A percentile compares a stretch with the other conserved stretches of the same genome.
Evolutionary conservation across 2,329 filamentous ascomycete genomes (phyloP).

Genomic region (Nannizziopsis barbatae): DNA sequence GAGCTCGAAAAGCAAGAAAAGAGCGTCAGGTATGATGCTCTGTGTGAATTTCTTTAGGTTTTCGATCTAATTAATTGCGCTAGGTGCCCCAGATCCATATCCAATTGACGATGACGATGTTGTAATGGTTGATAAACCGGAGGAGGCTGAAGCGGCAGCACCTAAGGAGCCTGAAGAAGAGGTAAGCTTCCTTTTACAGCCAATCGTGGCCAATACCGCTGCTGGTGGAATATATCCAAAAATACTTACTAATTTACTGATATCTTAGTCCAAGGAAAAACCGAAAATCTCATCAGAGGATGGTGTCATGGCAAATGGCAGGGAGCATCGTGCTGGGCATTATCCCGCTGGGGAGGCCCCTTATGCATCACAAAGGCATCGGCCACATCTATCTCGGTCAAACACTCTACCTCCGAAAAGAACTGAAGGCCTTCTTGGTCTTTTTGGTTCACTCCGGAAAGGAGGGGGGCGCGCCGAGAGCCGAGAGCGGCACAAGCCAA

Average conservation of each 20-base stretch:
- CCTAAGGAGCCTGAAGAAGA: constrained; percentile 27
- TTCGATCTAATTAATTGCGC: too few relatives aligned
- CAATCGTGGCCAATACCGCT: neutral
- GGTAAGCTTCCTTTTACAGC: constrained; percentile 20
- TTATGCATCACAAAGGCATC: constrained; percentile 37
- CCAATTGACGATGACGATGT: constrained; percentile 54
- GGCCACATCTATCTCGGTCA: constrained; percentile 48
- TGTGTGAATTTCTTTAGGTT: neutral
- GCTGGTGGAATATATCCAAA: neutral
- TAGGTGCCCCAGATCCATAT: constrained; percentile 45
- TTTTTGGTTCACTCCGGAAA: constrained; percentile 45
- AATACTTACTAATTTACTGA: neutral
- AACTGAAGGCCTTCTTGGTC: constrained; percentile 47
- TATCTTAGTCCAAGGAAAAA: constrained; percentile 25
- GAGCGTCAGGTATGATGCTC: constrained; percentile 4
- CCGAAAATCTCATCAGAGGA: constrained; percentile 36
- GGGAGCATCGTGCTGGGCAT: constrained; percentile 25
- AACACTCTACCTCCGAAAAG: constrained; percentile 51
- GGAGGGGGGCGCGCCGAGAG: constrained; percentile 22
- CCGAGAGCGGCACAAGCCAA: constrained; percentile 29
- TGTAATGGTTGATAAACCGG: constrained; percentile 45
- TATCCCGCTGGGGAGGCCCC: constrained; percentile 37
- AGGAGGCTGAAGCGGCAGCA: constrained; percentile 28
- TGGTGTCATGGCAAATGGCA: constrained; percentile 38
- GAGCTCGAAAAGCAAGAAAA: constrained; percentile 21